Base-by-base conservation (phyloP, 768 basidiomycete species). In the Mycena amicta region DNA sequence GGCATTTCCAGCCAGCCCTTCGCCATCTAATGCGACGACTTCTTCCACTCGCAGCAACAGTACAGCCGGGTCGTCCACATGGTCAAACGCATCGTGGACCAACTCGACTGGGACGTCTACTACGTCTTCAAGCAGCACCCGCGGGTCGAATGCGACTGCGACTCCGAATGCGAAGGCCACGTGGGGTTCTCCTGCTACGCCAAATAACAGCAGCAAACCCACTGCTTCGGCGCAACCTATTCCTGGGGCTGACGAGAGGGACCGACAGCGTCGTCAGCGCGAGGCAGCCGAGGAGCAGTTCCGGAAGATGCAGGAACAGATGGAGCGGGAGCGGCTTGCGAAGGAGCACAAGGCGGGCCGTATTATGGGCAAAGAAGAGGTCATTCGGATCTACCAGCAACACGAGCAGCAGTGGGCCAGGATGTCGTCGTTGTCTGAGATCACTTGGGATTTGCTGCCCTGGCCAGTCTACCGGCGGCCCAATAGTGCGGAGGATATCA, bases 381-480 rank as follows among this genome's bases (percentile, higher is more conserved):
- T 87, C 37, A 65, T 77, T 28, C 77, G 77, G 59, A 63, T 86
- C 4, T 86, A 85, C 64, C 84, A 84, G 45, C 74, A 72, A 39
- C 88, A 91, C 66, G 88, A 88, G 37, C 75, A 75, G 39, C 81
- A 82, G 51, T 90, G 89, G 89, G 71, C 72, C 50, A 78, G 74
- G 55, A 71, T 86, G 5, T 69, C 75, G 29, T 63, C 72, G 5
- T 66, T 76, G 50, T 68, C 71, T 40, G 75, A 76, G 54, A 72
- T 90, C 57, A 77, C 74, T 31, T 91, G 89, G 89, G 75, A 78
- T 28, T 79, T 81, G 65, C 86, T 92, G 66, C 89, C 90, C 8
- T 92, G 90, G 90, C 89, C 90, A 1, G 77, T 85, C 76, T 74
- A 86, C 69, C 83, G 79, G 68, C 71, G 75, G 45, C 86, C 89